Percentiles rank a stretch among this genome's conserved stretches.
phyloP scores from a whole-genome alignment of 2,329 filamentous ascomycete genomes.

The Plectosphaerella sp. region DNA sequence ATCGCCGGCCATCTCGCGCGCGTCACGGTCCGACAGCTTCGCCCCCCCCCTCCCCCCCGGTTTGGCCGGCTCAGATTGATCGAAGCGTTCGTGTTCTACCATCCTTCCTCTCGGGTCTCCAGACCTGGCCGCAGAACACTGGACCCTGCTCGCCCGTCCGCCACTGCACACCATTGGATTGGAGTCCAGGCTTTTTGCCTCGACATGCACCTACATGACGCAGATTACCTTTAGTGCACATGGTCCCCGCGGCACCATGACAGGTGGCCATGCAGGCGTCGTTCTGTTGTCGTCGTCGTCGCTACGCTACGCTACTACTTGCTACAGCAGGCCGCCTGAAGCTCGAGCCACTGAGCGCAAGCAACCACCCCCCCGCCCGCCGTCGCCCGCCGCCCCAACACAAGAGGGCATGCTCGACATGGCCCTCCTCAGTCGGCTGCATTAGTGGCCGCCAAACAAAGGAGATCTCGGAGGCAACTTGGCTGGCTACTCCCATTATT shows the following conservation, averaged over 20 bases:
- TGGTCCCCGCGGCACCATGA: constrained; percentile 26
- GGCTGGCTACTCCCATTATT: constrained; percentile 6
- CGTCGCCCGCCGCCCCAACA: constrained; percentile 19
- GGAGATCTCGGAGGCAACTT: constrained; percentile 24
- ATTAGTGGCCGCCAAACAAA: constrained; percentile 30
- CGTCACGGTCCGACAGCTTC: not conserved
- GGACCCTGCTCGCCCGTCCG: not conserved
- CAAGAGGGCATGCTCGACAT: constrained; percentile 21
- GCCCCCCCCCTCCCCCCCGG: not conserved
- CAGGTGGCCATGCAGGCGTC: constrained; percentile 21
- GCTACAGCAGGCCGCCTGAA: constrained; percentile 2
- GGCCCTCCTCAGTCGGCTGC: constrained; percentile 25
- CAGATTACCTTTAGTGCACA: constrained; percentile 19
- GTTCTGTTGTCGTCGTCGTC: constrained; percentile 16
- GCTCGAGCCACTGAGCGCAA: no score
- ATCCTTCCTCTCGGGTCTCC: constrained; percentile 10
- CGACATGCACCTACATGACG: constrained; percentile 23
- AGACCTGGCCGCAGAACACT: constrained; percentile 4
- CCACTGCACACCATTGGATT: constrained; percentile 5
- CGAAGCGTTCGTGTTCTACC: constrained; percentile 2
- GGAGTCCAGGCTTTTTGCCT: constrained; percentile 17
- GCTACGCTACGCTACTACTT: no score
- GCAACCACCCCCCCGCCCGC: no score
- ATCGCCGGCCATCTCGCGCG: not conserved
- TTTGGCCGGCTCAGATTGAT: constrained; percentile 1